Conservation (phyloP, 768 basidiomycete species). For the Hirschioporus abietinus region DNA sequence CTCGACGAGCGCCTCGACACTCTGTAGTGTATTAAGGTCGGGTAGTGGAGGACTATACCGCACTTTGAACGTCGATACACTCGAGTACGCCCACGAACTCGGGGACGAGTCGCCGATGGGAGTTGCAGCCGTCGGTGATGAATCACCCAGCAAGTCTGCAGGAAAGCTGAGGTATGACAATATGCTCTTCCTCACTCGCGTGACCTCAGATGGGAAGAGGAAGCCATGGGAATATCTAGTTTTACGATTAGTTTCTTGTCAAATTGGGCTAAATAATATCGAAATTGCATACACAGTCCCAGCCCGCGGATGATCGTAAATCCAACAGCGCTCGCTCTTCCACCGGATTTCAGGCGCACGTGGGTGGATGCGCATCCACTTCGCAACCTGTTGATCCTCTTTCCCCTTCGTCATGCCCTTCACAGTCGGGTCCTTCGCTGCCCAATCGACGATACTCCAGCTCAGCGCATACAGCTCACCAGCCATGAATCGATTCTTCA, state of each 20-base stretch:
- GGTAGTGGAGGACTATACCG: constrained; percentile 66
- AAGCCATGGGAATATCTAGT: constrained; percentile 89
- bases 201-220: constrained; percentile 85
- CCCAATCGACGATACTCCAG: constrained; percentile 83
- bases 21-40: constrained; percentile 60
- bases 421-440: constrained; percentile 68
- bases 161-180: constrained; percentile 40
- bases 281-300: constrained; percentile 73
- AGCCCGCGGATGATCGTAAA: constrained; percentile 94
- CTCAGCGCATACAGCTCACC: constrained; percentile 91
- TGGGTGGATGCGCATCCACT: constrained; percentile 89
- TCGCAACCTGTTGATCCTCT: constrained; percentile 91
- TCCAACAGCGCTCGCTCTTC: constrained; percentile 92
- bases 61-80: constrained; percentile 78
- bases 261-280: background rate
- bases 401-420: constrained; percentile 68
- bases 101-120: constrained; percentile 33
- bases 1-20: constrained; percentile 90
- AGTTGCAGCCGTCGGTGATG: constrained; percentile 13
- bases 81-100: constrained; percentile 71
- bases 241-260: constrained; percentile 4
- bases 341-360: constrained; percentile 75
- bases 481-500: constrained; percentile 92
- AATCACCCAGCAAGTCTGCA: constrained; percentile 27
- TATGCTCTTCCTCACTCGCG: constrained; percentile 57